Conservation (phyloP, 176 grass and related monocot genomes). For the Thalia dealbata region DNA sequence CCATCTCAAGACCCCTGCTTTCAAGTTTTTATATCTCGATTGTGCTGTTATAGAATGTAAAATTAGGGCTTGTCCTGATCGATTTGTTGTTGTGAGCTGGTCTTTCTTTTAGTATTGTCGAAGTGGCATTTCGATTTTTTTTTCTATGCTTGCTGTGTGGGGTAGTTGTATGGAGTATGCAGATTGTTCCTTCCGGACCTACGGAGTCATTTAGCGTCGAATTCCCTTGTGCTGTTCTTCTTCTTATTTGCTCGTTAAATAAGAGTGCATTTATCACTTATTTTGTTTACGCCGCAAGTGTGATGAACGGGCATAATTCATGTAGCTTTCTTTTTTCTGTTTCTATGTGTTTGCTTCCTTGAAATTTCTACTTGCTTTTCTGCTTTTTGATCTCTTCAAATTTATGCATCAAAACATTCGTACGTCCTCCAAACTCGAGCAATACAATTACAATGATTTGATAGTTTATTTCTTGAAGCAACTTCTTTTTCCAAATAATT, state of each 20-base stretch:
- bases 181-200: background rate
- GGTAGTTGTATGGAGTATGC: background rate
- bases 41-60: background rate
- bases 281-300: background rate
- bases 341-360: background rate
- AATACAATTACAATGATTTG: background rate
- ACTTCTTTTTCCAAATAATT: background rate
- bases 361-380: background rate
- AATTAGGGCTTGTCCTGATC: background rate
- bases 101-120: background rate
- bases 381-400: background rate
- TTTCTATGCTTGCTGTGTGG: background rate
- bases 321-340: no score
- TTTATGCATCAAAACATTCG: background rate
- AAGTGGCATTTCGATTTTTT: background rate
- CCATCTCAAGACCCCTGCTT: background rate
- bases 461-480: background rate
- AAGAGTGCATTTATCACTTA: background rate
- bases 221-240: background rate
- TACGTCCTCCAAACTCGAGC: no score
- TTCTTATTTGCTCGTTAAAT: background rate
- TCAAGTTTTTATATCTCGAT: no score
- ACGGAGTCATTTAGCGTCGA: background rate
- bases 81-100: no score
- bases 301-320: no score